A percentile compares a stretch with the other conserved stretches of the same genome.
phyloP scores from a whole-genome alignment of 371 early-diverging fungal genomes.

The Syncephalastrum contaminatum region DNA sequence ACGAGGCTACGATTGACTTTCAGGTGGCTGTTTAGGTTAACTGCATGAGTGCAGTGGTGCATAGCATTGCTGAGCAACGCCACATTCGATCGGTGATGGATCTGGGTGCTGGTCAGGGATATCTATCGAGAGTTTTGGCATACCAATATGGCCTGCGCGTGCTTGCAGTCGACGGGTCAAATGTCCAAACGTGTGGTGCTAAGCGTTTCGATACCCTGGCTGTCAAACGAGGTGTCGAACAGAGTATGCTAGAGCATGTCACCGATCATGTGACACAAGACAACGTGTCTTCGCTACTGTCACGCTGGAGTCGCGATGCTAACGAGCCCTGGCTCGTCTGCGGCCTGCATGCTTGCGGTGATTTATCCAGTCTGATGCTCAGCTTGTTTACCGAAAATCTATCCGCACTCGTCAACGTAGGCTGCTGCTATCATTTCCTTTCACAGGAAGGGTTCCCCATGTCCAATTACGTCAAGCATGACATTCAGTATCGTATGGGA shows the following conservation, averaged over 20 bases:
- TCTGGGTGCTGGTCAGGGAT: constrained; percentile 77
- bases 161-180: constrained; percentile 78
- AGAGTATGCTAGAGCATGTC: constrained; percentile 49
- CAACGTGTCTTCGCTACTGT: constrained; percentile 46
- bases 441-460: constrained; percentile 39
- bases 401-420: constrained; percentile 72
- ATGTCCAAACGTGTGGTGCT: constrained; percentile 81
- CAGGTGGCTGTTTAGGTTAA: constrained; percentile 41
- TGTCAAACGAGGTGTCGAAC: constrained; percentile 23
- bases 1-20: neutral
- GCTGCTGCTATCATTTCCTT: constrained; percentile 85
- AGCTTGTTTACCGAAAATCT: constrained; percentile 69
- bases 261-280: constrained; percentile 57
- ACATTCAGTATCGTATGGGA: constrained; percentile 41
- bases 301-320: constrained; percentile 27
- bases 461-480: constrained; percentile 30
- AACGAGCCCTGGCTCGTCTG: constrained; percentile 66
- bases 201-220: constrained; percentile 49
- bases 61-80: constrained; percentile 40
- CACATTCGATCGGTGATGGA: constrained; percentile 56
- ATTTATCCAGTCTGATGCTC: constrained; percentile 70
- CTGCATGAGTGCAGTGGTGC: constrained; percentile 58
- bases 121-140: constrained; percentile 74
- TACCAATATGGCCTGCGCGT: constrained; percentile 69
- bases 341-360: constrained; percentile 87